Evolutionary conservation across 768 basidiomycete species (phyloP).

Genomic region (Royoungia palumana): DNA sequence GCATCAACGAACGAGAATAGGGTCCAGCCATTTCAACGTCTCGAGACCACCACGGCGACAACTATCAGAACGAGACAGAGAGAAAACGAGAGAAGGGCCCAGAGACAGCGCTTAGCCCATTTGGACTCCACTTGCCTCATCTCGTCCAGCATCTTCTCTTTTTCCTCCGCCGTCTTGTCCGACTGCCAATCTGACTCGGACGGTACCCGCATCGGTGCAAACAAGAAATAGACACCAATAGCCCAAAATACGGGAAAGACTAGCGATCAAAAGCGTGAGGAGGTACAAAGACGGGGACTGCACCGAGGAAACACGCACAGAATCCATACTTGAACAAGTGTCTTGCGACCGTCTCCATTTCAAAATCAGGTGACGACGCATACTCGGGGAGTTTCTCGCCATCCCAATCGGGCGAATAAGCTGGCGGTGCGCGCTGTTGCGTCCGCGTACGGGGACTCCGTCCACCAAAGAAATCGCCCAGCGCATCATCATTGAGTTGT

Average conservation of each 20-base stretch:
- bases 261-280: conserved; percentile 16
- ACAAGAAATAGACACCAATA: conserved; percentile 53
- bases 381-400: conserved; percentile 30
- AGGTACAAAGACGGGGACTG: neutral
- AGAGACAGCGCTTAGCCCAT: conserved; percentile 56
- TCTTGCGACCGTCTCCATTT: conserved; percentile 55
- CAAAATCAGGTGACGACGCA: conserved; percentile 31
- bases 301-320: conserved; percentile 36
- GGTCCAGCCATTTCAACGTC: conserved; percentile 18
- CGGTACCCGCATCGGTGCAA: conserved; percentile 47
- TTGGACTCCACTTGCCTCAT: conserved; percentile 50
- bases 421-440: conserved; percentile 32
- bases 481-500: conserved; percentile 28
- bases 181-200: conserved; percentile 53
- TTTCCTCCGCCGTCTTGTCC: conserved; percentile 53
- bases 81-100: conserved; percentile 47
- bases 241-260: conserved; percentile 65
- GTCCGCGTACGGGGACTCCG: conserved; percentile 24
- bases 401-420: conserved; percentile 44
- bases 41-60: conserved; percentile 20
- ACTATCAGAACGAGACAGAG: conserved; percentile 34
- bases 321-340: conserved; percentile 65
- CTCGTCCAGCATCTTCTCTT: conserved; percentile 41
- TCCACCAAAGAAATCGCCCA: conserved; percentile 32
- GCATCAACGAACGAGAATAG: neutral